Base-by-base conservation (phyloP, 345 rosid genomes). In the Aquilaria sinensis region DNA sequence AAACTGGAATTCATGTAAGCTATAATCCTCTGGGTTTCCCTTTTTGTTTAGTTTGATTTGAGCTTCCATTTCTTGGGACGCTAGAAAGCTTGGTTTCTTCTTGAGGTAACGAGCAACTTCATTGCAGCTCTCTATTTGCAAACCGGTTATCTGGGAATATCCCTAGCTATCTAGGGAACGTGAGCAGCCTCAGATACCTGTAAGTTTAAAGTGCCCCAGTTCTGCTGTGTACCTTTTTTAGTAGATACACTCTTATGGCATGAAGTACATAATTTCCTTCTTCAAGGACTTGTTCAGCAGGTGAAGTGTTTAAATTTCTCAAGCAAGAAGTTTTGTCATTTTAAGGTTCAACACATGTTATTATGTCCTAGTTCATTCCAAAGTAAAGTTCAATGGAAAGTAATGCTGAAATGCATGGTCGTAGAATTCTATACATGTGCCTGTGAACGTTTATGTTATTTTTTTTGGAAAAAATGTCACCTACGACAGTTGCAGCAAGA, bases 61-160 rank as follows among this genome's bases (percentile, higher is more conserved):
- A 57, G 70, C 66, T 48, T 10, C n/a, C 70, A 23, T 37, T 2
- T 56, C 15, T 12, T 32, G 12, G 31, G 12, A 37, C 12, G 43
- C 43, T 31, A 41, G 55, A 60, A 23, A 51, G 14, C 57, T 7
- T 11, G 2, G 8, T 47, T 23, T 23, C 47, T 51, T 45, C 2
- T n/a, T 32, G 11, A 58, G 57, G 32, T 64, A 47, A 66, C 58
- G 6, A 23, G 43, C 46, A 9, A 60, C 56, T 51, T 60, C 62
- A 34, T n/a, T 54, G 70, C 80, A 80, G 82, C 63, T 70, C 81
- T 64, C 13, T 74, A 52, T 60, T 72, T 3, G 85, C 53, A 53
- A 75, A 81, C 41, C 82, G 80, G 9, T 68, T 81, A 74, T 77
- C 76, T 29, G 85, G 85, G 56, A 61, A 62, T n/a, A 75, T 81